A percentile compares a stretch with the other conserved stretches of the same genome.
These are phyloP conservation scores for Echeveria elegans DNA, from an alignment of 164 flowering plant species.

Conservation along the genomic window DNA sequence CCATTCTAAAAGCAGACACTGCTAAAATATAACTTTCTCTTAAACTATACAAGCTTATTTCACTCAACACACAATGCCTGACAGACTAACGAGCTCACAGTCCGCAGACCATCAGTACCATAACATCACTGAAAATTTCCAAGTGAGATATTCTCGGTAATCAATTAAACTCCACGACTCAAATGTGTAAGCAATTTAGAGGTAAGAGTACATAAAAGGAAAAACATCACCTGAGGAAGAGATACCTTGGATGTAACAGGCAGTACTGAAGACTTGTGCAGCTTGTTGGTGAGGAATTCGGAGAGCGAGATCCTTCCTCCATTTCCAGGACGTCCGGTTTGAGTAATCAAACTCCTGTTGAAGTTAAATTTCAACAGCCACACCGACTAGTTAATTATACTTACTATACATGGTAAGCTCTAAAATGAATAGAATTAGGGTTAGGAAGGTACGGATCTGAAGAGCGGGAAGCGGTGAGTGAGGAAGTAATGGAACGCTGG, in stretches of 20 bases:
- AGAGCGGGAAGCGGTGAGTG: neutral
- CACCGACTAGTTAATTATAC: neutral
- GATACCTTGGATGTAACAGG: conserved; percentile 38
- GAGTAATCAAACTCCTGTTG: neutral
- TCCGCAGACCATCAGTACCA: neutral
- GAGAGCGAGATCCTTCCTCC: conserved; percentile 37
- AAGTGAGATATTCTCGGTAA: neutral
- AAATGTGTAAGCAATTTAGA: neutral
- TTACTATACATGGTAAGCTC: neutral
- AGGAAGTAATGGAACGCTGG: conserved; percentile 5
- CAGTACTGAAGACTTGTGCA: conserved; percentile 24
- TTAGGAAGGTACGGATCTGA: neutral
- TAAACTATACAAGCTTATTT: too few species aligned
- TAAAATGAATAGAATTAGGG: neutral
- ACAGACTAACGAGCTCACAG: neutral
- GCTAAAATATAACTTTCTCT: too few species aligned
- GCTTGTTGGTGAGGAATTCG: conserved; percentile 48
- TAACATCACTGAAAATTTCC: neutral
- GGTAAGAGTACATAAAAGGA: neutral
- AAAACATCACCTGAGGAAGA: neutral
- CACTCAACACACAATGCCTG: too few species aligned
- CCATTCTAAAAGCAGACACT: too few species aligned
- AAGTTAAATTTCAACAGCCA: neutral
- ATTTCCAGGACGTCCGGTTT: conserved; percentile 13
- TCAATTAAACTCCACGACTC: neutral